Percentiles rank a stretch among this genome's conserved stretches.
phyloP scores from a whole-genome alignment of 2,329 filamentous ascomycete genomes.

The Camillea tinctor region DNA sequence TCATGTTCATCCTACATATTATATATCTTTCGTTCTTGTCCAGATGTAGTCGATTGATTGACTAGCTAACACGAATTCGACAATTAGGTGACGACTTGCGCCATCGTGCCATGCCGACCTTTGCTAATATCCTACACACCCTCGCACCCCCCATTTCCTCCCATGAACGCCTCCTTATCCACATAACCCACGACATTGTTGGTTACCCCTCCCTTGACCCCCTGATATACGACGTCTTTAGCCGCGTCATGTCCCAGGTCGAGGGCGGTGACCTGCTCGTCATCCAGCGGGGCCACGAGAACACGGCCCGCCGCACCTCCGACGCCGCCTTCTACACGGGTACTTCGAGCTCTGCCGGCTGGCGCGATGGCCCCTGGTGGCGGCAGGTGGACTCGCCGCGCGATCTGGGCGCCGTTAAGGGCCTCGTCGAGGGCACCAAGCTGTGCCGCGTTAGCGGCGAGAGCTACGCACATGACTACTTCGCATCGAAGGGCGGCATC shows the following conservation, averaged over 20 bases:
- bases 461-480: slow-evolving; percentile 82
- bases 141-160: slow-evolving; percentile 95
- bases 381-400: slow-evolving; percentile 67
- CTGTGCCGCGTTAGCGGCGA: slow-evolving; percentile 88
- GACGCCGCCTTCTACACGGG: slow-evolving; percentile 54
- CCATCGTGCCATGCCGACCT: slow-evolving; percentile 85
- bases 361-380: slow-evolving; percentile 98
- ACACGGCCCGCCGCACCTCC: slow-evolving; percentile 64
- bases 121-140: slow-evolving; percentile 91
- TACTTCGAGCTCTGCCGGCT: slow-evolving; percentile 52
- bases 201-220: slow-evolving; percentile 94
- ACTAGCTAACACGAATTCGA: slow-evolving; percentile 1
- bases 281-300: slow-evolving; percentile 89
- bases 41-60: background rate
- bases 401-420: slow-evolving; percentile 76
- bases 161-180: slow-evolving; percentile 94
- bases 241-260: slow-evolving; percentile 96
- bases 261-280: slow-evolving; percentile 95
- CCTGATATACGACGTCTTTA: slow-evolving; percentile 87
- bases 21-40: background rate
- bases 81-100: slow-evolving; percentile 77
- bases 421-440: slow-evolving; percentile 84
- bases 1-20: background rate
- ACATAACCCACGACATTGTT: slow-evolving; percentile 93
- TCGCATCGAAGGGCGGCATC: slow-evolving; percentile 72